Evolutionary conservation across 352 stramenopile genomes (phyloP).

Genomic region (Phytophthora tentaculata): DNA sequence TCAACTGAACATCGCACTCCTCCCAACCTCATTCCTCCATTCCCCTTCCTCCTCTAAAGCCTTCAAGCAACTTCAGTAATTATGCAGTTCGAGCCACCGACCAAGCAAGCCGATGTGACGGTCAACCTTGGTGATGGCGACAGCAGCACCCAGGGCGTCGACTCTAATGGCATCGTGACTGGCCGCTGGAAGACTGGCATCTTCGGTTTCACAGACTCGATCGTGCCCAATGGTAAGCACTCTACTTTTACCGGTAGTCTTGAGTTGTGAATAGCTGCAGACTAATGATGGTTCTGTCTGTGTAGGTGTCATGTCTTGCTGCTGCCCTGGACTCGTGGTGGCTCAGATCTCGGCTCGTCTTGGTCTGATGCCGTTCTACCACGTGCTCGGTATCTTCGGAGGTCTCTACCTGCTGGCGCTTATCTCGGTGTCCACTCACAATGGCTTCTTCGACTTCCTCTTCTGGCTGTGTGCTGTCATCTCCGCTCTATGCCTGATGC

Average conservation of each 20-base stretch:
- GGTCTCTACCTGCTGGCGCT: conserved; percentile 61
- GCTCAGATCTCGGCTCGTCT: conserved; percentile 69
- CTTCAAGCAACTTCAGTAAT: conserved; percentile 15
- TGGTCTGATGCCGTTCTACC: conserved; percentile 62
- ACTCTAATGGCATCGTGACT: conserved; percentile 77
- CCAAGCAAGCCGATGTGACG: conserved; percentile 54
- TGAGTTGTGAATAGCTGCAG: background rate
- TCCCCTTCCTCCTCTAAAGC: conserved; percentile 20
- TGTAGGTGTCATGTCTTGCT: conserved; percentile 70
- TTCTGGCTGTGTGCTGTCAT: conserved; percentile 48
- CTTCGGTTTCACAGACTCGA: conserved; percentile 69
- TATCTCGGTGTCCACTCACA: conserved; percentile 34
- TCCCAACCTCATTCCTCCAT: conserved; percentile 38
- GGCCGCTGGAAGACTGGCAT: conserved; percentile 79
- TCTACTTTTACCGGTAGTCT: too few relatives aligned
- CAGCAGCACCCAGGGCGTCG: conserved; percentile 46
- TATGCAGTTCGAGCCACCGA: conserved; percentile 69
- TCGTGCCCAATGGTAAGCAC: conserved; percentile 73
- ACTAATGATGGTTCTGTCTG: too few relatives aligned
- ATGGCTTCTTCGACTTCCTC: conserved; percentile 59
- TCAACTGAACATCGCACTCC: conserved; percentile 25
- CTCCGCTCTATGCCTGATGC: conserved; percentile 46
- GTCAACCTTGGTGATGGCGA: conserved; percentile 45
- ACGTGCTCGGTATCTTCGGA: conserved; percentile 57
- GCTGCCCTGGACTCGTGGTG: conserved; percentile 64